Evolutionary conservation across 2,329 filamentous ascomycete species (phyloP), one percentile per base, ranked within the genome.

Genomic region (Pseudonectria buxi): DNA sequence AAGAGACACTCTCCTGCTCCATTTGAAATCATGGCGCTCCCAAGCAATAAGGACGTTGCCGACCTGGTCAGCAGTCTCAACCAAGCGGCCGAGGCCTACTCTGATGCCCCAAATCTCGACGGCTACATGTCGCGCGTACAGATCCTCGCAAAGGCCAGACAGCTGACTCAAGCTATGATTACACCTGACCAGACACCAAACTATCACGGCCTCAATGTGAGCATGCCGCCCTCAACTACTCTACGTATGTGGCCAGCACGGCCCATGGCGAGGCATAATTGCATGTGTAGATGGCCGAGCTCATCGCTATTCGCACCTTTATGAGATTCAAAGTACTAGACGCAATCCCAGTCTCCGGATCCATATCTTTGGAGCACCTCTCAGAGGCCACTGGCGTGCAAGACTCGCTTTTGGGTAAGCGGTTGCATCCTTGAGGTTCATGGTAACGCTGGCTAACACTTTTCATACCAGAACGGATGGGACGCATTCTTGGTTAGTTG

Each of bases 241-340:
- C n/a, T n/a, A n/a, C n/a, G n/a, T n/a, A n/a, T n/a, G n/a, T n/a
- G n/a, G n/a, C n/a, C n/a, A n/a, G n/a, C n/a, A n/a, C n/a, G n/a
- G n/a, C n/a, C n/a, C n/a, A n/a, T n/a, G n/a, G n/a, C n/a, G n/a
- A n/a, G n/a, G n/a, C n/a, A n/a, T n/a, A n/a, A n/a, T n/a, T n/a
- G n/a, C n/a, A n/a, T n/a, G n/a, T n/a, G n/a, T 32, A 59, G 53
- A 56, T 59, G 31, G 53, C 55, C 7, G 53, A 59, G 36, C 33
- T 57, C 4, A 13, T 58, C 12, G 49, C 52, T 10, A 37, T 56
- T 10, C 46, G 56, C 24, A 57, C 52, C 14, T 54, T 57, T 22
- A 58, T 59, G 38, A 50, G 44, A 33, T 45, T 54, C 31, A 52
- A 49, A 18, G 51, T 55, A 7, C 44, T 58, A 0, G 50, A 57